phyloP scores from a whole-genome alignment of 2,329 filamentous ascomycete genomes.

The Rhynchosporium agropyri region DNA sequence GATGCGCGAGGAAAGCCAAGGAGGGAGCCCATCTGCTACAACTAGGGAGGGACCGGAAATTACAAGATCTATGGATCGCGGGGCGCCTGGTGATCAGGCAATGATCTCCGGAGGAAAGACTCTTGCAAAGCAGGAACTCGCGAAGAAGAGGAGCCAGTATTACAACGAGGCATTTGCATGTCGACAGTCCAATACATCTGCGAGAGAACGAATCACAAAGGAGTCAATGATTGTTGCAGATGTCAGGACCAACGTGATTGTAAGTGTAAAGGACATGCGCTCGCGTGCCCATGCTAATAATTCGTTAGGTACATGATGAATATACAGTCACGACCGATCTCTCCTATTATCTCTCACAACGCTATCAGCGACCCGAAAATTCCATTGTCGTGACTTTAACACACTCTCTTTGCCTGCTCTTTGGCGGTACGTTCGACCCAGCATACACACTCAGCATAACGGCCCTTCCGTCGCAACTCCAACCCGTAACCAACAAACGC shows the following conservation, averaged over 20 bases:
- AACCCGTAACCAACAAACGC: constrained; percentile 76
- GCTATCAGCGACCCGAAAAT: constrained; percentile 74
- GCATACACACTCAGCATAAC: constrained; percentile 78
- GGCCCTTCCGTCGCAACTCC: constrained; percentile 68
- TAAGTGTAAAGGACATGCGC: constrained; percentile 44
- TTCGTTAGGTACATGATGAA: constrained; percentile 69
- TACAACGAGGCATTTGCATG: constrained; percentile 43
- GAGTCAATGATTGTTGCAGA: constrained; percentile 60
- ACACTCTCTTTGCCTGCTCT: constrained; percentile 73
- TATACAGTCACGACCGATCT: constrained; percentile 74
- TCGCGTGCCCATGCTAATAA: constrained; percentile 33
- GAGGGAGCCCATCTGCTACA: constrained; percentile 25
- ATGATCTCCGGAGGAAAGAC: constrained; percentile 37
- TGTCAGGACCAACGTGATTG: constrained; percentile 65
- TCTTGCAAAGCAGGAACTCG: constrained; percentile 37
- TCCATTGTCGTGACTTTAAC: constrained; percentile 77
- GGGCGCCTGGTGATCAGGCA: constrained; percentile 38
- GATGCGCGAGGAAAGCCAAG: constrained; percentile 28
- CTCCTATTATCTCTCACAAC: constrained; percentile 70
- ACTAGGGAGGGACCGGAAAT: constrained; percentile 33
- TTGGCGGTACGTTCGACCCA: constrained; percentile 74
- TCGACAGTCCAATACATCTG: constrained; percentile 38
- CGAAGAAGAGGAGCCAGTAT: constrained; percentile 40
- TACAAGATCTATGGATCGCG: constrained; percentile 38
- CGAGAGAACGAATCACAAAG: constrained; percentile 38